phyloP scores from a whole-genome alignment of 345 rosid species.

The Schrenkiella parvula region DNA sequence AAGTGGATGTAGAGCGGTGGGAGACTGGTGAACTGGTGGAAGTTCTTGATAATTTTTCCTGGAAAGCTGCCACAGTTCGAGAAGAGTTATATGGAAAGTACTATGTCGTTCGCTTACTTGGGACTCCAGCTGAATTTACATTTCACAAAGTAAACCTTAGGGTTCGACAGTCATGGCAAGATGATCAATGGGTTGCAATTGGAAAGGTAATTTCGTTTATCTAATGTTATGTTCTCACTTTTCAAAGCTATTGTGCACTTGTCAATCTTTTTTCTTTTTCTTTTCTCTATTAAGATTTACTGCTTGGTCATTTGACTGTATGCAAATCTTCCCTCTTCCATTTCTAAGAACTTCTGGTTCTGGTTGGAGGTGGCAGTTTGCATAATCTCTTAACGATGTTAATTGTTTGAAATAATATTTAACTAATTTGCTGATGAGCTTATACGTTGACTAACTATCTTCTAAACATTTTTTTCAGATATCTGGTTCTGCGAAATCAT shows the following conservation, averaged over 20 bases:
- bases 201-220: slow-evolving; percentile 37
- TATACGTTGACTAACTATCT: slow-evolving; percentile 14
- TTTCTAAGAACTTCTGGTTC: not conserved
- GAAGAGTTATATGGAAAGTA: slow-evolving; percentile 31
- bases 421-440: not conserved
- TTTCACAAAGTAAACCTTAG: slow-evolving; percentile 46
- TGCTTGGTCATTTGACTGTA: not conserved
- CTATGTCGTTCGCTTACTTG: slow-evolving; percentile 50
- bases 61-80: slow-evolving; percentile 56
- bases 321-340: not conserved
- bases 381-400: not conserved
- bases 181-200: slow-evolving; percentile 50
- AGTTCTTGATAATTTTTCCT: slow-evolving; percentile 47
- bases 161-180: slow-evolving; percentile 61
- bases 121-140: slow-evolving; percentile 32
- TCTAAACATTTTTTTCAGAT: slow-evolving; percentile 36
- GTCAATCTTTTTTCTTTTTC: not conserved
- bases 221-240: not conserved
- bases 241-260: not conserved
- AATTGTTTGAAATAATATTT: not conserved
- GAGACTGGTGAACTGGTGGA: slow-evolving; percentile 60
- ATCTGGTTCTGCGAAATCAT: slow-evolving; percentile 35
- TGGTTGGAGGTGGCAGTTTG: slow-evolving; percentile 12
- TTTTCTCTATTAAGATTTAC: not conserved
- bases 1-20: slow-evolving; percentile 41